phyloP scores from a whole-genome alignment of 2,329 filamentous ascomycete genomes.

The Arthrocladium fulminans region DNA sequence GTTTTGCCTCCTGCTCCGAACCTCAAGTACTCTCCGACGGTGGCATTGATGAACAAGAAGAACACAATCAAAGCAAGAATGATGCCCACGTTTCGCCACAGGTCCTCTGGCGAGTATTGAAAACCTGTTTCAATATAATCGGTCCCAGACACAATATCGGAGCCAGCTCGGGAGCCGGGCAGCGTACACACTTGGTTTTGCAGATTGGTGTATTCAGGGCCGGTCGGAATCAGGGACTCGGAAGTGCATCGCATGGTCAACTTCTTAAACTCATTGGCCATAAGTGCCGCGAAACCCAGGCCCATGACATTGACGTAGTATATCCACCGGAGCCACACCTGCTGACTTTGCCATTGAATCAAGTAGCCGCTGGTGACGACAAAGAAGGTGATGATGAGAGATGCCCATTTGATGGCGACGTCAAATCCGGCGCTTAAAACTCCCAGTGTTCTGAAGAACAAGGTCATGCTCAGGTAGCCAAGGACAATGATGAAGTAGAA shows the following conservation, averaged over 20 bases:
- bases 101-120: conserved; percentile 54
- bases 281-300: conserved; percentile 65
- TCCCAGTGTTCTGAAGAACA: conserved; percentile 68
- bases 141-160: conserved; percentile 52
- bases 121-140: conserved; percentile 63
- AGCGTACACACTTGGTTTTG: conserved; percentile 74
- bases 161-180: conserved; percentile 60
- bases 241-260: conserved; percentile 60
- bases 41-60: conserved; percentile 32
- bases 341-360: conserved; percentile 66
- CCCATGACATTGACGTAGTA: conserved; percentile 69
- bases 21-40: conserved; percentile 32
- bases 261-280: conserved; percentile 76
- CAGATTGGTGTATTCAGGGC: conserved; percentile 61
- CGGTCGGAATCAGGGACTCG: conserved; percentile 61
- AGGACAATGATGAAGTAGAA: conserved; percentile 64
- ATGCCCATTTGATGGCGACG: conserved; percentile 73
- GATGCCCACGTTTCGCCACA: conserved; percentile 56
- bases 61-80: conserved; percentile 29
- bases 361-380: conserved; percentile 74
- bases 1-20: conserved; percentile 35
- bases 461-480: conserved; percentile 63
- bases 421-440: conserved; percentile 73
- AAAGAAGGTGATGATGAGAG: conserved; percentile 71
- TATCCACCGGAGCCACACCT: conserved; percentile 72